Percentiles rank a stretch among this genome's conserved stretches.
phyloP scores from a whole-genome alignment of 2,329 filamentous ascomycete species.

The Xylaria multiplex region DNA sequence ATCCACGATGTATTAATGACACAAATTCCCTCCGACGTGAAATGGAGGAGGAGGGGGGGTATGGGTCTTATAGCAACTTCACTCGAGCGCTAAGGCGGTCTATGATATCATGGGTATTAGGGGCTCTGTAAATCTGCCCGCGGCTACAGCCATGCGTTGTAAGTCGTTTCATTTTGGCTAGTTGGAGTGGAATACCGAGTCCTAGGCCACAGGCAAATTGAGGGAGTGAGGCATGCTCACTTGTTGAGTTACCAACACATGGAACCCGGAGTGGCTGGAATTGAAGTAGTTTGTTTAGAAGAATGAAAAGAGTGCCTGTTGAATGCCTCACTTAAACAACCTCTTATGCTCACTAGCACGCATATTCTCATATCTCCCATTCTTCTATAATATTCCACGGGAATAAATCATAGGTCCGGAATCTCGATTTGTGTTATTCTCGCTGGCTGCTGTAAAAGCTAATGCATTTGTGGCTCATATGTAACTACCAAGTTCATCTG shows the following conservation, averaged over 20 bases:
- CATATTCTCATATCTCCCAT: conserved; percentile 85
- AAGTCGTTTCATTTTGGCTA: too few species aligned
- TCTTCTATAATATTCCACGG: conserved; percentile 81
- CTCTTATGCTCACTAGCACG: conserved; percentile 78
- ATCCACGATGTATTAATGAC: too few species aligned
- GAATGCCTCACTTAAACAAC: conserved; percentile 62
- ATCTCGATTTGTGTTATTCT: too few species aligned
- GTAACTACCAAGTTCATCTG: not conserved
- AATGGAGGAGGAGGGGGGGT: too few species aligned
- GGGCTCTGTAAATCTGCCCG: too few species aligned
- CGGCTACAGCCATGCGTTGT: too few species aligned
- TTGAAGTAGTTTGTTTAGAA: conserved; percentile 25
- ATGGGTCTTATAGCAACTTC: too few species aligned
- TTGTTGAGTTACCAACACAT: conserved; percentile 62
- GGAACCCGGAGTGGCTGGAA: conserved; percentile 60
- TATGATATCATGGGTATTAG: too few species aligned
- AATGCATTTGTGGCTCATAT: not conserved
- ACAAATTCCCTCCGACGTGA: not conserved
- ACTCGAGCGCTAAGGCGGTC: too few species aligned
- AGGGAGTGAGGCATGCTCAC: too few species aligned
- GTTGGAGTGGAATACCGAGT: too few species aligned
- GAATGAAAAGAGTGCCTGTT: not conserved
- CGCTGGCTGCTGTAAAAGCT: not conserved
- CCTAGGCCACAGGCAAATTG: too few species aligned
- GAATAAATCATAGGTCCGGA: conserved; percentile 45